These are phyloP conservation scores for Noccaea caerulescens DNA, from an alignment of 345 rosid species.

Conservation along the genomic window DNA sequence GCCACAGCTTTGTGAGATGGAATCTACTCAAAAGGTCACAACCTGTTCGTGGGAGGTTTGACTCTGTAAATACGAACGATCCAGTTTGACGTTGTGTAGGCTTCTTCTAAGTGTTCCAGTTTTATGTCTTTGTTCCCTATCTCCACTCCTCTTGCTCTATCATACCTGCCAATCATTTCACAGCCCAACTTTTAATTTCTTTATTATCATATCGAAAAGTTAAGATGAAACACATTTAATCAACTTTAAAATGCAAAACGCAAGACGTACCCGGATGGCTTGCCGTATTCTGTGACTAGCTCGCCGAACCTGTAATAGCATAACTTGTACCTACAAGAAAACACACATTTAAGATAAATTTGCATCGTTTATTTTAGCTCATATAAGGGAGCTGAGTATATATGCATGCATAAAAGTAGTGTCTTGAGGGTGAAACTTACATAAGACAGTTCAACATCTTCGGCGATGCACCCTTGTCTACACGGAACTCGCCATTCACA, in stretches of 20 bases:
- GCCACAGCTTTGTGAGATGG: not conserved
- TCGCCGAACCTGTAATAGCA: constrained; percentile 97
- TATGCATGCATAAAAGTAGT: not conserved
- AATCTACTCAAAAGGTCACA: constrained; percentile 50
- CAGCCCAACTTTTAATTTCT: not conserved
- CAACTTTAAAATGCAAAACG: not conserved
- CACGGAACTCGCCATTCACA: constrained; percentile 96
- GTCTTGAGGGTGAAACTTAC: constrained; percentile 56
- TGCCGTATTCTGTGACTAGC: constrained; percentile 88
- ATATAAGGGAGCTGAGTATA: not conserved
- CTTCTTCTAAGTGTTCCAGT: constrained; percentile 93
- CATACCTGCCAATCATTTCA: constrained; percentile 60
- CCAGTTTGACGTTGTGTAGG: constrained; percentile 97
- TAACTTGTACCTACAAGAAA: constrained; percentile 78
- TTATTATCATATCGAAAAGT: not conserved
- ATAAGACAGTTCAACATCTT: constrained; percentile 99
- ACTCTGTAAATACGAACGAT: constrained; percentile 96
- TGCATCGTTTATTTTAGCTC: not conserved
- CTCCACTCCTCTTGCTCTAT: constrained; percentile 97
- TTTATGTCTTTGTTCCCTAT: constrained; percentile 94
- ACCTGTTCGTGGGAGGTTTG: constrained; percentile 91
- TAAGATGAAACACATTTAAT: not conserved
- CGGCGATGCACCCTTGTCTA: constrained; percentile 97
- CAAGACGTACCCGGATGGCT: constrained; percentile 83
- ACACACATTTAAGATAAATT: constrained; percentile 21